Conservation (phyloP, 768 basidiomycete species). For the Lentinula lateritia region DNA sequence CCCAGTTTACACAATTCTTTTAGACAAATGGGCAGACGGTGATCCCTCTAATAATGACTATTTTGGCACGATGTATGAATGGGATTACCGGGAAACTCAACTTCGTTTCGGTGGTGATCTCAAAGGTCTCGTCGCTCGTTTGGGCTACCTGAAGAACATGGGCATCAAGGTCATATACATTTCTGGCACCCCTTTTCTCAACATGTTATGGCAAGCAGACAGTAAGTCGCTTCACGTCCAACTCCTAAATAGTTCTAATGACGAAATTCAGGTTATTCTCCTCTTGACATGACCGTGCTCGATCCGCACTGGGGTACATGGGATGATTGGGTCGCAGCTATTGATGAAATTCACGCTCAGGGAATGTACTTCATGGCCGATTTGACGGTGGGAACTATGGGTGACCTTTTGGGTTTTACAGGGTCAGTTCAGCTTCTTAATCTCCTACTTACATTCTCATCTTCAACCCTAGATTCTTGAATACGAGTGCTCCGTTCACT, state of each 20-base stretch:
- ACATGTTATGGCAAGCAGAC: slow-evolving; percentile 96
- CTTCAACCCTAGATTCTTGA: slow-evolving; percentile 54
- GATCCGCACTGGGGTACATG: slow-evolving; percentile 93
- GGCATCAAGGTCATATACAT: slow-evolving; percentile 83
- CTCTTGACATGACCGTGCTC: slow-evolving; percentile 83
- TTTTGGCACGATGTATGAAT: slow-evolving; percentile 75
- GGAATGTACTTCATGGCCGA: slow-evolving; percentile 93
- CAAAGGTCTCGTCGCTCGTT: slow-evolving; percentile 62
- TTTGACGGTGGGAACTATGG: slow-evolving; percentile 92
- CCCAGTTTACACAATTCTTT: slow-evolving; percentile 74
- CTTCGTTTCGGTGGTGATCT: slow-evolving; percentile 88
- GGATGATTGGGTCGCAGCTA: slow-evolving; percentile 68
- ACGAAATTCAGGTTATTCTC: slow-evolving; percentile 70
- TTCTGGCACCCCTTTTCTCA: slow-evolving; percentile 88
- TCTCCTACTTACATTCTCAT: slow-evolving; percentile 38
- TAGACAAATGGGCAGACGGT: slow-evolving; percentile 95
- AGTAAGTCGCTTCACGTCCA: slow-evolving; percentile 48
- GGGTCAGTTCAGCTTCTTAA: slow-evolving; percentile 43
- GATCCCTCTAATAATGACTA: slow-evolving; percentile 91
- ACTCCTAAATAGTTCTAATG: slow-evolving; percentile 9
- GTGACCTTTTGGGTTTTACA: slow-evolving; percentile 79
- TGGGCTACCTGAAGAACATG: slow-evolving; percentile 94
- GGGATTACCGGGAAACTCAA: slow-evolving; percentile 85
- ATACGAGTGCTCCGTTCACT: slow-evolving; percentile 74
- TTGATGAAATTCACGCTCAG: slow-evolving; percentile 72